Evolutionary conservation across 73 alveolate species (phyloP), one percentile per base, ranked within the genome.

Genomic region (Symbiodinium natans): DNA sequence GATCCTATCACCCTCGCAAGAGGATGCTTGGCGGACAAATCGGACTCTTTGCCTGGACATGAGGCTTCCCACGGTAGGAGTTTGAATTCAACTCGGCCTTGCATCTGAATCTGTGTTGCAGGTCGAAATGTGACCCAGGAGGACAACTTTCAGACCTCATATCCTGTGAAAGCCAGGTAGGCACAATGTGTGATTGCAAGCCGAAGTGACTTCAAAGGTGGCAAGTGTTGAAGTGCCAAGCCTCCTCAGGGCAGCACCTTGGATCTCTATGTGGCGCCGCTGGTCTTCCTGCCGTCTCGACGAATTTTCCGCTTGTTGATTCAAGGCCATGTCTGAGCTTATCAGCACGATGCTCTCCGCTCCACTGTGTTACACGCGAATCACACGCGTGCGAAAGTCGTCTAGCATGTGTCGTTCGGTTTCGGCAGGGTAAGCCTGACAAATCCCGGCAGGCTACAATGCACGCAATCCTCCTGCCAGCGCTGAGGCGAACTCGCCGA

Each of bases 241-340:
- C 5, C 11, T 5, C 25, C 63, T 15, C 36, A 88, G 95, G 95
- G 95, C 86, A 88, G 95, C 86, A 88, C 95, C 27, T 83, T 88
- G 84, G 95, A 88, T 83, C 95, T 88, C 54, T 88, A 48, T 85
- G 41, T 88, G 63, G 83, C 95, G 29, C 95, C 95, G 34, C 40
- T 27, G 73, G 95, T 88, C 68, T 88, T 31, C 84, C 15, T 88
- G 84, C 95, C 95, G 29, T 38, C 83, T 6, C 95, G 95, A 25
- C 95, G 95, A 9, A n/a, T 88, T 36, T 88, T 88, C 41, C 95
- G 71, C 27, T 88, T 88, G 42, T 56, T 88, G 95, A 88, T 88
- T 85, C 95, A 88, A 63, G 95, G 95, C 52, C 46, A 15, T 68
- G 71, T 52, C 71, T 29, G 71, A 13, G 71, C 23, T 29, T 52